Conservation (phyloP, 176 grass and related monocot species). For the Tuctoria greenei region DNA sequence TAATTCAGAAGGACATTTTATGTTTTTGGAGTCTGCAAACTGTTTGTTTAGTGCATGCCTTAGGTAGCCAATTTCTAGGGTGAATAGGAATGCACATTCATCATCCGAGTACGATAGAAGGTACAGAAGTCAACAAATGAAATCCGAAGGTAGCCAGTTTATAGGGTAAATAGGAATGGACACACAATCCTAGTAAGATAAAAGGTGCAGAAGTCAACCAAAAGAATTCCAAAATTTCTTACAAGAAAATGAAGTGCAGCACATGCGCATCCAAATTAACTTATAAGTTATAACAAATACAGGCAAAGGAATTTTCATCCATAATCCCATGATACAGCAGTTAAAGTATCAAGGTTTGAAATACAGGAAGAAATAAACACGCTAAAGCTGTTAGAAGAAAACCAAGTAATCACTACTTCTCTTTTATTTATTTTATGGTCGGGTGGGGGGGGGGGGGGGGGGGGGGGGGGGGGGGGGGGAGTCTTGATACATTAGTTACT, state of each 20-base stretch:
- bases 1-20: not conserved
- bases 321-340: not conserved
- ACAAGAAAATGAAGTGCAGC: slow-evolving; percentile 16
- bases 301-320: slow-evolving; percentile 16
- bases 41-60: not conserved
- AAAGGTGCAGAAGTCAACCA: not conserved
- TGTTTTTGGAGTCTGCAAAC: slow-evolving; percentile 10
- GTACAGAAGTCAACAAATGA: not conserved
- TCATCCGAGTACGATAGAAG: not conserved
- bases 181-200: slow-evolving; percentile 7
- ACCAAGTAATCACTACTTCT: not conserved
- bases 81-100: not conserved
- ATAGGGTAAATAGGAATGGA: not conserved
- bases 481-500: too few relatives aligned
- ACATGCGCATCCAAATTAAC: slow-evolving; percentile 19
- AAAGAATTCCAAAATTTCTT: not conserved
- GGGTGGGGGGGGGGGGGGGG: too few relatives aligned
- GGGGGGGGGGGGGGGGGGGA: too few relatives aligned
- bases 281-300: slow-evolving; percentile 5
- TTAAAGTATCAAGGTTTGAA: slow-evolving; percentile 14
- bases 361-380: not conserved
- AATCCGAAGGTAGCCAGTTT: not conserved
- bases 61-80: not conserved
- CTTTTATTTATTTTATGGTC: too few relatives aligned
- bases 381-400: not conserved